Evolutionary conservation across 140 eudicot genomes (phyloP).

Genomic region (Oenanthe javanica): DNA sequence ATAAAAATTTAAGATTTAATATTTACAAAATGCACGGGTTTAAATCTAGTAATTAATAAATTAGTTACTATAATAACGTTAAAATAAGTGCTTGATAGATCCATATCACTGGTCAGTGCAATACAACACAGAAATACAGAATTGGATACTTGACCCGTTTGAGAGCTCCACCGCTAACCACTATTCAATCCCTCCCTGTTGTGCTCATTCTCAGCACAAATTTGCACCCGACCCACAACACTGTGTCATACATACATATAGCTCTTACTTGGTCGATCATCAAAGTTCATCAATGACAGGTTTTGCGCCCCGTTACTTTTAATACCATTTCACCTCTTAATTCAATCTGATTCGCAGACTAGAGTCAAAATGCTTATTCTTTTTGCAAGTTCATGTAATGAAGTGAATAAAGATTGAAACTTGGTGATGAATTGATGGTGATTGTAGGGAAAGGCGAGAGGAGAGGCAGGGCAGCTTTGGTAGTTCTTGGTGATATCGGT

Average conservation of each 20-base stretch:
- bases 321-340: background rate
- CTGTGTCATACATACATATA: background rate
- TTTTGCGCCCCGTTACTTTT: background rate
- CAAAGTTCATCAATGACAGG: constrained; percentile 5
- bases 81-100: too few species aligned
- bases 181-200: too few species aligned
- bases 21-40: too few species aligned
- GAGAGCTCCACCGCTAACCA: too few species aligned
- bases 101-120: too few species aligned
- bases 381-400: background rate
- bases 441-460: constrained; percentile 19
- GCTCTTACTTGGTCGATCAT: background rate
- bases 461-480: constrained; percentile 77
- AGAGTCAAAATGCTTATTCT: background rate
- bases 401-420: background rate
- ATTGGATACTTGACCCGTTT: too few species aligned
- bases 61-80: too few species aligned
- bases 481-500: constrained; percentile 87
- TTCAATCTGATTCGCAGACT: background rate
- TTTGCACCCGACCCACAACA: too few species aligned
- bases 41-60: too few species aligned
- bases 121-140: too few species aligned
- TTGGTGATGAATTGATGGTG: background rate
- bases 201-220: too few species aligned
- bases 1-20: too few species aligned